Conservation (phyloP, 2,329 filamentous ascomycete genomes). For the Curvularia lunata region DNA sequence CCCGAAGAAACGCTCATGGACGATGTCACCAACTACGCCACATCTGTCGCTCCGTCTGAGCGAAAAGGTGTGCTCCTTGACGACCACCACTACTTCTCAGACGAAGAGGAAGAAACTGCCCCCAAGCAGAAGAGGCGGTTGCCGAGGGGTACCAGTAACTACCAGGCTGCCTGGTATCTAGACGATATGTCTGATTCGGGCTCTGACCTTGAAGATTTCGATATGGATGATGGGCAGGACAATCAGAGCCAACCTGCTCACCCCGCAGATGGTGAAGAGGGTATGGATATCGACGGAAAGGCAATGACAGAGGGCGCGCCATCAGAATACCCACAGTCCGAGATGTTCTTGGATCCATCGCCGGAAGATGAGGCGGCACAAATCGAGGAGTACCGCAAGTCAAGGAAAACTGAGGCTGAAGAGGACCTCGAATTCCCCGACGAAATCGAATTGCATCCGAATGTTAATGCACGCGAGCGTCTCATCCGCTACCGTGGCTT, state of each 20-base stretch:
- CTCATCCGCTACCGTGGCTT: constrained; percentile 86
- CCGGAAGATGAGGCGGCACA: constrained; percentile 85
- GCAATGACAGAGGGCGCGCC: constrained; percentile 76
- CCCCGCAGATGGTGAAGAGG: constrained; percentile 84
- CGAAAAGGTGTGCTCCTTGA: constrained; percentile 89
- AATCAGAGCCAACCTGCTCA: constrained; percentile 61
- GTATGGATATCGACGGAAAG: constrained; percentile 59
- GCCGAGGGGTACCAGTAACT: constrained; percentile 89
- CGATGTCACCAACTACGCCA: constrained; percentile 62
- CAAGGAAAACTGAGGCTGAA: constrained; percentile 78
- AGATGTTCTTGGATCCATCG: constrained; percentile 81
- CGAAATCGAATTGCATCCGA: constrained; percentile 91
- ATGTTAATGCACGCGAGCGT: constrained; percentile 84
- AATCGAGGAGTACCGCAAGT: constrained; percentile 79
- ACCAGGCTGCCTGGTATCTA: constrained; percentile 94
- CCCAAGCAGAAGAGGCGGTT: constrained; percentile 72
- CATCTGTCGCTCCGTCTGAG: constrained; percentile 56
- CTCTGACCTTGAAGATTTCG: constrained; percentile 72
- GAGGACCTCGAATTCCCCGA: constrained; percentile 97
- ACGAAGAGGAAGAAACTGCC: constrained; percentile 72
- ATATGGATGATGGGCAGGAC: constrained; percentile 66
- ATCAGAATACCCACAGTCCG: constrained; percentile 91
- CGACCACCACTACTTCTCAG: constrained; percentile 97
- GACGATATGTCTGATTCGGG: constrained; percentile 81
- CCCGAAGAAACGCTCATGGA: constrained; percentile 85